phyloP scores from a whole-genome alignment of 2,329 filamentous ascomycete species.

The Monosporascus sp. region DNA sequence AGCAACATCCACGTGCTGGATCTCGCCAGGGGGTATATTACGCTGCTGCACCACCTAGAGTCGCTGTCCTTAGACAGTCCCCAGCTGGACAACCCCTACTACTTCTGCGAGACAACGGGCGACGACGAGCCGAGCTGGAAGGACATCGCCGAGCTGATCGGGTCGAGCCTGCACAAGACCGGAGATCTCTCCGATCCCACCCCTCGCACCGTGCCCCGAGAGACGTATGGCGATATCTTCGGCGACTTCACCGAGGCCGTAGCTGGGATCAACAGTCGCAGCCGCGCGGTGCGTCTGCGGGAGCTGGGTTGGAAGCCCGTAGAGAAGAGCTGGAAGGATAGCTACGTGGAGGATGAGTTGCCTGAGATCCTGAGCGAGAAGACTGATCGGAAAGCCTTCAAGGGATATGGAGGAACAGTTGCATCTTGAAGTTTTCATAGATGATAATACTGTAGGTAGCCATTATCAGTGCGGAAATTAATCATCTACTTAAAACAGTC shows the following conservation, averaged over 20 bases:
- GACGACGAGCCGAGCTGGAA: constrained; percentile 39
- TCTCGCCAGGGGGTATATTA: constrained; percentile 39
- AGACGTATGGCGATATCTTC: constrained; percentile 37
- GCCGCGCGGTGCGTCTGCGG: constrained; percentile 37
- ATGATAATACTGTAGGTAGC: background rate
- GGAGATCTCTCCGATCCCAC: constrained; percentile 32
- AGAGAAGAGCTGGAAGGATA: constrained; percentile 36
- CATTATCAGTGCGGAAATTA: background rate
- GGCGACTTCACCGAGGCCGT: constrained; percentile 29
- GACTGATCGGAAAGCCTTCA: constrained; percentile 10
- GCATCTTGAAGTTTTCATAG: constrained; percentile 5
- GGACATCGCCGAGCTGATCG: constrained; percentile 33
- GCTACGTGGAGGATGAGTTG: constrained; percentile 38
- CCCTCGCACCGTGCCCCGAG: constrained; percentile 29
- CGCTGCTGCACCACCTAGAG: constrained; percentile 42
- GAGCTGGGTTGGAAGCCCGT: constrained; percentile 39
- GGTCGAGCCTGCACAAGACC: constrained; percentile 28
- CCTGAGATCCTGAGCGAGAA: constrained; percentile 30
- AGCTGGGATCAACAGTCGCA: constrained; percentile 38
- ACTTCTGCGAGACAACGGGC: constrained; percentile 39
- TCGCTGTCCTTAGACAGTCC: constrained; percentile 13
- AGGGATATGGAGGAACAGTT: constrained; percentile 10
- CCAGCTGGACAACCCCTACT: constrained; percentile 41
- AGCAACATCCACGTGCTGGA: constrained; percentile 43
- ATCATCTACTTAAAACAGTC: too few relatives aligned